Conservation (phyloP, 768 basidiomycete genomes). For the Mycena filopes region DNA sequence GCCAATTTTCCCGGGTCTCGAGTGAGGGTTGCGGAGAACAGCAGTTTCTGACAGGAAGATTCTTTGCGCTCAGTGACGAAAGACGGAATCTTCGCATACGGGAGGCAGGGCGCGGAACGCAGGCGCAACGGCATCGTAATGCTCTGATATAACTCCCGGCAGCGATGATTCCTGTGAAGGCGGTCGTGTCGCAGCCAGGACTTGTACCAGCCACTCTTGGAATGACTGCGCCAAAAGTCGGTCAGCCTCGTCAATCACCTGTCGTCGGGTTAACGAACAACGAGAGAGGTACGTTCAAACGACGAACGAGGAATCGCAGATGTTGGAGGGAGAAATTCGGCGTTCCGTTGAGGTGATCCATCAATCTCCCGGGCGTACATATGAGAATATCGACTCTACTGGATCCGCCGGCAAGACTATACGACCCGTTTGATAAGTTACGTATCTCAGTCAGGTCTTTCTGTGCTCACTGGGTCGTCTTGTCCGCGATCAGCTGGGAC, state of each 20-base stretch:
- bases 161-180: slow-evolving; percentile 27
- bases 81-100: slow-evolving; percentile 51
- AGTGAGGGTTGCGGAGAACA: slow-evolving; percentile 97
- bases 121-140: slow-evolving; percentile 72
- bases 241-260: slow-evolving; percentile 99
- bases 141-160: slow-evolving; percentile 25
- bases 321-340: slow-evolving; percentile 93
- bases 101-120: slow-evolving; percentile 59
- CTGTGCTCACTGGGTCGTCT: slow-evolving; percentile 57
- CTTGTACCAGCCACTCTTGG: slow-evolving; percentile 92
- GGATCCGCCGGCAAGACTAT: slow-evolving; percentile 82
- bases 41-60: slow-evolving; percentile 88
- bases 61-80: slow-evolving; percentile 68
- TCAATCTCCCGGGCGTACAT: slow-evolving; percentile 94
- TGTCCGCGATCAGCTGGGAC: slow-evolving; percentile 75
- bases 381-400: slow-evolving; percentile 95
- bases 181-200: slow-evolving; percentile 76
- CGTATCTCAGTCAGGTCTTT: neutral
- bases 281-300: neutral
- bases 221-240: slow-evolving; percentile 95
- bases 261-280: slow-evolving; percentile 2
- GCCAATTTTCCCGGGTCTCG: slow-evolving; percentile 94
- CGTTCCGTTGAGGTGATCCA: slow-evolving; percentile 92
- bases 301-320: slow-evolving; percentile 88
- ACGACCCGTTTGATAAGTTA: slow-evolving; percentile 14